Evolutionary conservation across 139 green algal species (phyloP), one percentile per base, ranked within the genome.

Genomic region (Closterium sp.): DNA sequence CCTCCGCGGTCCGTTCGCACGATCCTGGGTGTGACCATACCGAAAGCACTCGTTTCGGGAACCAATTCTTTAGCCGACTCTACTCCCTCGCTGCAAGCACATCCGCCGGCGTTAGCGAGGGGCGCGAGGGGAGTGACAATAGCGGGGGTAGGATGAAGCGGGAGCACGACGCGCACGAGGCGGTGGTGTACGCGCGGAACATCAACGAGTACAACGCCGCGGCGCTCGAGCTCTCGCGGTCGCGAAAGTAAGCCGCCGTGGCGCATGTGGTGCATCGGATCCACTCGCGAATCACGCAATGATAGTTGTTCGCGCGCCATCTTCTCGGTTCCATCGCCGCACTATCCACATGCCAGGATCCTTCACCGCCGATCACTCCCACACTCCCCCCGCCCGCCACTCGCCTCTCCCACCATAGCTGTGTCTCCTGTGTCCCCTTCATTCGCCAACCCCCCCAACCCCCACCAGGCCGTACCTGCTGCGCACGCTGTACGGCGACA

Each of bases 401-500:
- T 2, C 32, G 32, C 32, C 32, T 38, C 32, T 38, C 32, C 32
- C 32, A 2, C 32, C 32, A 38, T 38, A 2, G 32, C 32, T 38
- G 3, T 38, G 32, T 38, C 32, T 38, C 32, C n/a, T n/a, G n/a
- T n/a, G n/a, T n/a, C 38, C 11, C 38, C 4, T 50, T 50, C 7
- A 50, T 11, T 9, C 38, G 6, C 38, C 38, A 50, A 50, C 38
- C 38, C 1, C 38, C 34, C 38, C 38, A 7, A 3, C 32, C 1
- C 45, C 62, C 62, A 13, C 62, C 19, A 79, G 62, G 62, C 62
- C 62, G 10, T 79, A 79, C 62, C 62, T 79, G 5, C 19, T 79
- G 62, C 62, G 62, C 62, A 24, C 62, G 62, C 62, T 90, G 42
- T 93, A 94, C 31, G 34, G 70, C 10, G 92, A 94, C 90, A 30